A percentile compares a stretch with the other conserved stretches of the same genome.
Conservation (phyloP, 805 yeast species). For the Priceomyces medius region DNA sequence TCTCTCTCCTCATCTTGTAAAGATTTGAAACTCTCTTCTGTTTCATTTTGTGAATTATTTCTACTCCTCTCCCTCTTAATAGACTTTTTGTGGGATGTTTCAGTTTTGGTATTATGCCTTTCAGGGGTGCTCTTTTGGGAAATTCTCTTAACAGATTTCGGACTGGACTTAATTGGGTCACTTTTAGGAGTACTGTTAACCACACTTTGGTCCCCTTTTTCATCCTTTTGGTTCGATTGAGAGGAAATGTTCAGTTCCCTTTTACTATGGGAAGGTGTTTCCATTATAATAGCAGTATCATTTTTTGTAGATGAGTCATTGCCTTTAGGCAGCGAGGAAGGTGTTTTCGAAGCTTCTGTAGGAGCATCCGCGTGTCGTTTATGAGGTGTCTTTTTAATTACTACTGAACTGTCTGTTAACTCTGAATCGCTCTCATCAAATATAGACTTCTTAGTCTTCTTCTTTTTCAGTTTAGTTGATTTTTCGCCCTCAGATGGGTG, state of each 20-base stretch:
- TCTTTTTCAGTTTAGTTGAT: conserved; percentile 1
- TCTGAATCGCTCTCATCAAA: conserved; percentile 6
- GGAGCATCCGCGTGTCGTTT: no score
- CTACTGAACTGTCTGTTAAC: neutral
- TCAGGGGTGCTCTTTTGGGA: neutral
- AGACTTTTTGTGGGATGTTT: neutral
- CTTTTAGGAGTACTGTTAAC: neutral
- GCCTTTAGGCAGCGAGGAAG: conserved; percentile 1
- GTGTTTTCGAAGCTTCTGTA: neutral
- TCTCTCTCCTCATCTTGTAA: conserved; percentile 23
- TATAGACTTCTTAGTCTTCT: conserved; percentile 5
- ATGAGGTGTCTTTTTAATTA: neutral
- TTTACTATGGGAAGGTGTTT: neutral
- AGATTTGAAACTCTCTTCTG: conserved; percentile 8
- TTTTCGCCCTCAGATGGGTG: conserved; percentile 8
- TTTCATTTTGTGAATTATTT: neutral
- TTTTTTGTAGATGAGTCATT: neutral
- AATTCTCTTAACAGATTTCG: neutral
- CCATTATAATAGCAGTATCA: no score
- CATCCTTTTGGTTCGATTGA: neutral
- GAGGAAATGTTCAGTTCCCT: neutral
- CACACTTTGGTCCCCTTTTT: neutral
- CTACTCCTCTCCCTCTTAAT: neutral
- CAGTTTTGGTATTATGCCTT: neutral
- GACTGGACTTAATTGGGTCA: neutral